A percentile compares a stretch with the other conserved stretches of the same genome.
Evolutionary conservation across 129 eudicot species (phyloP).

Genomic region (Flaveria brownii): DNA sequence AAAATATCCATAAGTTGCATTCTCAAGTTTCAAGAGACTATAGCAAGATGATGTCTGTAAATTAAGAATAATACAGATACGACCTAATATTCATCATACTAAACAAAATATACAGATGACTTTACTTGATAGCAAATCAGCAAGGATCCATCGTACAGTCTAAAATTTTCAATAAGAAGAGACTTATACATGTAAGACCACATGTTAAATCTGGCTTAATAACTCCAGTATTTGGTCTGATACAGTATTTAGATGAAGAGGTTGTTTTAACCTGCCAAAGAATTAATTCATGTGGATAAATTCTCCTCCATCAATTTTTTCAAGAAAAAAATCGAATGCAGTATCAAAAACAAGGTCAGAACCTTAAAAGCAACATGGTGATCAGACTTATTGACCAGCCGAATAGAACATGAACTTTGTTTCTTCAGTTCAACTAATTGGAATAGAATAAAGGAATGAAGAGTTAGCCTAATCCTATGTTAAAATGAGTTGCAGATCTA

Average conservation of each 20-base stretch:
- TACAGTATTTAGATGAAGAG: slow-evolving; percentile 51
- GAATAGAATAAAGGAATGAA: slow-evolving; percentile 21
- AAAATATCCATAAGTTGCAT: not conserved
- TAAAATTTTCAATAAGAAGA: not conserved
- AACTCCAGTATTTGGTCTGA: slow-evolving; percentile 49
- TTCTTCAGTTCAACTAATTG: slow-evolving; percentile 58
- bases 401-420: slow-evolving; percentile 57
- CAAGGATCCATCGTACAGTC: not conserved
- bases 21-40: not conserved
- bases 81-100: not conserved
- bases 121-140: slow-evolving; percentile 7
- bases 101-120: not conserved
- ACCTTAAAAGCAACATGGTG: slow-evolving; percentile 59
- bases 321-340: slow-evolving; percentile 7
- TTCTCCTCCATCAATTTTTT: slow-evolving; percentile 1
- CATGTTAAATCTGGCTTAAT: slow-evolving; percentile 42
- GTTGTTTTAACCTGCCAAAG: slow-evolving; percentile 57
- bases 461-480: slow-evolving; percentile 23
- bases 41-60: not conserved
- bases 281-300: slow-evolving; percentile 16
- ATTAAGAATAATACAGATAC: not conserved
- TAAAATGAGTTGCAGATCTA: not conserved
- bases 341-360: slow-evolving; percentile 14
- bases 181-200: slow-evolving; percentile 43
- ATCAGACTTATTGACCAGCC: slow-evolving; percentile 50